Conservation (phyloP, 2,329 filamentous ascomycete species). For the Emericellopsis atlantica region DNA sequence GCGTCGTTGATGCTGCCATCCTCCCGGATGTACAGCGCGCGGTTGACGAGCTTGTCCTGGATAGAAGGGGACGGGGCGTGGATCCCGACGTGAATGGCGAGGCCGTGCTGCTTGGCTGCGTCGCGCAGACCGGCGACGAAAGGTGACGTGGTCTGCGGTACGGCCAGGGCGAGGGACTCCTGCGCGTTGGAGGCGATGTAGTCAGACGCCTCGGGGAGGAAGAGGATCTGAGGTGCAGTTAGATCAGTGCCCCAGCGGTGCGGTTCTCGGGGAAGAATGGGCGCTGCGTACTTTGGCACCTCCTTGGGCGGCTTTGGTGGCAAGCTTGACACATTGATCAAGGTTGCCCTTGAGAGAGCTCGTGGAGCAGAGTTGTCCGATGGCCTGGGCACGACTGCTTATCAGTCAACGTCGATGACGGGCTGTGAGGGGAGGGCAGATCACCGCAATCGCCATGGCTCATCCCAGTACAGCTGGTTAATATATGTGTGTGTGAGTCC, state of each 20-base stretch:
- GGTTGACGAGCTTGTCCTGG: constrained; percentile 28
- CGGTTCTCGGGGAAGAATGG: constrained; percentile 1
- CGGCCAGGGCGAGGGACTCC: constrained; percentile 60
- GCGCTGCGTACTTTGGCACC: constrained; percentile 56
- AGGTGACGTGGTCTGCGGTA: constrained; percentile 48
- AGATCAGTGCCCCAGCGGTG: constrained; percentile 6
- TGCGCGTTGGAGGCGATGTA: constrained; percentile 63
- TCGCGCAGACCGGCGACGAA: constrained; percentile 68
- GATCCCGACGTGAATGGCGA: constrained; percentile 78
- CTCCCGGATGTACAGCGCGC: constrained; percentile 36
- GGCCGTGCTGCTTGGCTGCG: constrained; percentile 46
- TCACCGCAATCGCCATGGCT: constrained; percentile 2
- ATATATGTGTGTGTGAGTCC: too few species aligned
- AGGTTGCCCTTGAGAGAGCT: constrained; percentile 68
- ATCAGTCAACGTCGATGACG: neutral
- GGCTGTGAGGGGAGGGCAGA: neutral
- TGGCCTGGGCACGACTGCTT: constrained; percentile 42
- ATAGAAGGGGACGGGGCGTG: constrained; percentile 28
- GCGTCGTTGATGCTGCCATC: constrained; percentile 26
- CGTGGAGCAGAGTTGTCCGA: constrained; percentile 85
- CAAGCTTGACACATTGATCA: constrained; percentile 58
- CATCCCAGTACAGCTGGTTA: neutral
- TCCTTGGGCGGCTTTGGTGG: constrained; percentile 58
- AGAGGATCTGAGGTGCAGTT: constrained; percentile 47
- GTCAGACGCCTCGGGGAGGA: constrained; percentile 85